These are phyloP conservation scores for Ambrosiella xylebori DNA, from an alignment of 2,329 filamentous ascomycete species.

Conservation along the genomic window DNA sequence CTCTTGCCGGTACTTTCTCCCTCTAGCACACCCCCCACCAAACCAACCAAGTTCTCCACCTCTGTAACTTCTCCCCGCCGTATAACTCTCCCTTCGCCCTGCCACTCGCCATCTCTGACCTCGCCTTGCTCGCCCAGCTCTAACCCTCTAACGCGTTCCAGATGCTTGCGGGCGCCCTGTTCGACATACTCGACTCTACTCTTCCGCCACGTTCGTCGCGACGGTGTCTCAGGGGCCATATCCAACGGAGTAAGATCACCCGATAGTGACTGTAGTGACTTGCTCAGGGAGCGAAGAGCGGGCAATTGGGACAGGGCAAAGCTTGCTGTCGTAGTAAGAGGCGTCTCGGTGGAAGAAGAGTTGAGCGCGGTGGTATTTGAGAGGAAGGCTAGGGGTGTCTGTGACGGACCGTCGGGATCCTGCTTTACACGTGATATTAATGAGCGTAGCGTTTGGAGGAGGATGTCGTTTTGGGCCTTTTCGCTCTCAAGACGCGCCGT, in stretches of 20 bases:
- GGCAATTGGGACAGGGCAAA: conserved; percentile 76
- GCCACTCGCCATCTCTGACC: conserved; percentile 48
- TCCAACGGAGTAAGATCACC: conserved; percentile 34
- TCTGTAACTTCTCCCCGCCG: conserved; percentile 38
- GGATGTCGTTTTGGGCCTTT: conserved; percentile 50
- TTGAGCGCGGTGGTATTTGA: conserved; percentile 33
- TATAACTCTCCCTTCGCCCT: conserved; percentile 34
- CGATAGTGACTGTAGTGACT: conserved; percentile 43
- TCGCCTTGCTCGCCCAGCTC: conserved; percentile 45
- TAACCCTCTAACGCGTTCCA: conserved; percentile 53
- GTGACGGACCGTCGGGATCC: conserved; percentile 15
- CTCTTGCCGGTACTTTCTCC: not conserved
- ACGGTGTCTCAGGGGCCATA: conserved; percentile 15
- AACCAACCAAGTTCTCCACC: conserved; percentile 32
- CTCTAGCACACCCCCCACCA: conserved; percentile 23
- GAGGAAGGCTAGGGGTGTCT: conserved; percentile 38
- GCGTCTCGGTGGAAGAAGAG: conserved; percentile 33
- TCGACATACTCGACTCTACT: conserved; percentile 74
- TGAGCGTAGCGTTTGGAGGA: conserved; percentile 45
- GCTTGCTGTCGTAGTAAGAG: conserved; percentile 52
- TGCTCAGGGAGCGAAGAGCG: conserved; percentile 50
- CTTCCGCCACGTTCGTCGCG: conserved; percentile 36
- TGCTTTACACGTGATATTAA: conserved; percentile 15
- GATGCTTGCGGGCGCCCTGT: conserved; percentile 54
- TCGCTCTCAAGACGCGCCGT: conserved; percentile 54